Base-by-base conservation (phyloP, 352 stramenopile genomes). In the Phytophthora hybrid region DNA sequence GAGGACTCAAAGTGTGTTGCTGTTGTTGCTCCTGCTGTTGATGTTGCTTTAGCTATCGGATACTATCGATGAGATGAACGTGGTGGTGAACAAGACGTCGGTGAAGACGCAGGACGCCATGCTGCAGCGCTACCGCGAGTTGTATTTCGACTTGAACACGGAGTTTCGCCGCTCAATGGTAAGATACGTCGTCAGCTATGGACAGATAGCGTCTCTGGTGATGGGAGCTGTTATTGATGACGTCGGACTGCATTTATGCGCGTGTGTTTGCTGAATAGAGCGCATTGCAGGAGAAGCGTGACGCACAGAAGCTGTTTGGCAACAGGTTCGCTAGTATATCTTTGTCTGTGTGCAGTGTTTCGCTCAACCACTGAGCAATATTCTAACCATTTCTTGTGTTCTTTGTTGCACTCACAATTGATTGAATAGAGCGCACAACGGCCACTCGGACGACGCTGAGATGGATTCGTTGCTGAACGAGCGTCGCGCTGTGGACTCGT, bases 71-170 rank as follows among this genome's bases (percentile, higher is more conserved):
- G 89, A 93, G 60, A 95, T 96, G 90, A 94, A 81, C 69, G 59
- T 81, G n/a, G 82, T 87, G 49, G 82, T 88, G 51, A 91, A 88
- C 63, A 83, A 78, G 44, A 93, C 89, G 59, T 83, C 82, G 13
- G 80, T 85, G 21, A 97, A 95, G 67, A 85, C 87, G 39, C 90
- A 97, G 65, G 90, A 97, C 61, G 91, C 91, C 4, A 79, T 98
- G 54, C 79, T 98, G 39, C 96, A 98, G 79, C 88, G 97, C 49
- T 99, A 99, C 78, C 90, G 96, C 29, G 96, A 99, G 79, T 91
- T 99, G 59, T 90, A 99, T 53, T 98, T 99, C 69, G 96, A 99
- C 81, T 98, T 97, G 41, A 97, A 94, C 41, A 96, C 90, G 23
- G 95, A 99, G 77, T 99, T 98, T 76, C 90, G 97, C 74, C 86